Evolutionary conservation across 768 basidiomycete species (phyloP).

Genomic region (Strobilomyces echinocephalus): DNA sequence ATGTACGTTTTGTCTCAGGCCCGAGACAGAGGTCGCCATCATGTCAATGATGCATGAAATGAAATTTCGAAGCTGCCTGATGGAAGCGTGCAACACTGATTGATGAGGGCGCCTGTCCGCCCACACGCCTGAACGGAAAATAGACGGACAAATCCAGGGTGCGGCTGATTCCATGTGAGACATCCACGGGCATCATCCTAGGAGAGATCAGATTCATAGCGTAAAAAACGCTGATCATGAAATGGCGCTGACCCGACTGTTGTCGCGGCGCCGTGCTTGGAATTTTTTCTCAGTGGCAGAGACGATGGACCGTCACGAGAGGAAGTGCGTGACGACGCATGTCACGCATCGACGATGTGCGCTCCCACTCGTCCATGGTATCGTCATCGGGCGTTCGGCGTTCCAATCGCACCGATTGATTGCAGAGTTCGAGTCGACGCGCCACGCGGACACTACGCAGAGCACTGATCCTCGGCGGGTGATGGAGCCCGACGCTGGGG

Average conservation of each 20-base stretch:
- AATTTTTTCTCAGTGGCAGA: neutral
- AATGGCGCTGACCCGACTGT: neutral
- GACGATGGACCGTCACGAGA: neutral
- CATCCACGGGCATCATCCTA: slow-evolving; percentile 7
- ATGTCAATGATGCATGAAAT: slow-evolving; percentile 1
- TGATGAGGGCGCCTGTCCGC: slow-evolving; percentile 7
- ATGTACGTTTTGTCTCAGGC: slow-evolving; percentile 2
- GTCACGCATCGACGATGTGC: neutral
- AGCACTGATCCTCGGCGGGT: slow-evolving; percentile 1
- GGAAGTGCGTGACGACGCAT: neutral
- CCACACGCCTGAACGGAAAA: slow-evolving; percentile 13
- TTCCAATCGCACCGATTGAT: neutral
- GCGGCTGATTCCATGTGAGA: neutral
- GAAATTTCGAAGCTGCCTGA: slow-evolving; percentile 15
- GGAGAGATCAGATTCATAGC: slow-evolving; percentile 9
- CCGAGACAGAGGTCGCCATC: slow-evolving; percentile 3
- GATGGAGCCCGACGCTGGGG: neutral
- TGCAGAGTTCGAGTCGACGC: neutral
- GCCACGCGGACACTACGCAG: neutral
- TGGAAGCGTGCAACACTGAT: slow-evolving; percentile 8
- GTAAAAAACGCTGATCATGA: slow-evolving; percentile 26
- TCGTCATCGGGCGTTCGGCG: neutral
- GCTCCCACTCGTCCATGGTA: neutral
- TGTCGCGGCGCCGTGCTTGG: neutral
- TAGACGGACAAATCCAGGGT: neutral